phyloP scores from a whole-genome alignment of 768 basidiomycete species.

The Boletellus emodensis region DNA sequence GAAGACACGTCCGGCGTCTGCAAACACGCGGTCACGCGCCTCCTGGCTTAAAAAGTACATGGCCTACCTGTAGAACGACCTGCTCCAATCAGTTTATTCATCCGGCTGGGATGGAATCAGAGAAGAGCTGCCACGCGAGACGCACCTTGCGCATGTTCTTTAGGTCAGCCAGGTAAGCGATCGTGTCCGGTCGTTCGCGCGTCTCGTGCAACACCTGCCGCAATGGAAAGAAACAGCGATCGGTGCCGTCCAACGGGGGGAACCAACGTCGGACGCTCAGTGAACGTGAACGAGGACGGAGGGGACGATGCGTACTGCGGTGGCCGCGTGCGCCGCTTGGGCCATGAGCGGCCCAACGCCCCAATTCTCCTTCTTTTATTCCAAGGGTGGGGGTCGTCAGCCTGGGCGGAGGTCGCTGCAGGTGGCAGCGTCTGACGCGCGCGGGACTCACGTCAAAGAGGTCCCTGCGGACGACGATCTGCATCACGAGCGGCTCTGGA shows the following conservation, averaged over 20 bases:
- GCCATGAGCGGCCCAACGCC: conserved; percentile 44
- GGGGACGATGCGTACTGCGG: conserved; percentile 28
- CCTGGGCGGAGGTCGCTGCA: background rate
- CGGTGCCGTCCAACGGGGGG: too few species aligned
- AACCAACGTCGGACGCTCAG: too few species aligned
- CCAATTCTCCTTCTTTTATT: conserved; percentile 38
- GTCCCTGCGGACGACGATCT: conserved; percentile 41
- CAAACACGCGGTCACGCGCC: background rate
- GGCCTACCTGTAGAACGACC: conserved; percentile 39
- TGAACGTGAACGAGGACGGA: background rate
- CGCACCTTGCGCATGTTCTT: conserved; percentile 41
- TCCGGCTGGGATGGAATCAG: background rate
- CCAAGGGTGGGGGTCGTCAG: background rate
- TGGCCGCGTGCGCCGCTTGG: conserved; percentile 41
- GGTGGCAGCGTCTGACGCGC: background rate
- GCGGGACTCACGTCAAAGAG: conserved; percentile 35
- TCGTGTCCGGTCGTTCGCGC: conserved; percentile 35
- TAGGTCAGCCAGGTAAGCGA: conserved; percentile 36
- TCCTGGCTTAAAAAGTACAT: background rate
- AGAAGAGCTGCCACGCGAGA: background rate
- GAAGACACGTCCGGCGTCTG: conserved; percentile 34
- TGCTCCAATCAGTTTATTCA: conserved; percentile 10
- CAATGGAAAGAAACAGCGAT: background rate
- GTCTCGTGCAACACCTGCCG: conserved; percentile 39
- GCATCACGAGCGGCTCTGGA: conserved; percentile 36